Base-by-base conservation (phyloP, 2,329 filamentous ascomycete genomes). In the Diaporthe vaccinii region DNA sequence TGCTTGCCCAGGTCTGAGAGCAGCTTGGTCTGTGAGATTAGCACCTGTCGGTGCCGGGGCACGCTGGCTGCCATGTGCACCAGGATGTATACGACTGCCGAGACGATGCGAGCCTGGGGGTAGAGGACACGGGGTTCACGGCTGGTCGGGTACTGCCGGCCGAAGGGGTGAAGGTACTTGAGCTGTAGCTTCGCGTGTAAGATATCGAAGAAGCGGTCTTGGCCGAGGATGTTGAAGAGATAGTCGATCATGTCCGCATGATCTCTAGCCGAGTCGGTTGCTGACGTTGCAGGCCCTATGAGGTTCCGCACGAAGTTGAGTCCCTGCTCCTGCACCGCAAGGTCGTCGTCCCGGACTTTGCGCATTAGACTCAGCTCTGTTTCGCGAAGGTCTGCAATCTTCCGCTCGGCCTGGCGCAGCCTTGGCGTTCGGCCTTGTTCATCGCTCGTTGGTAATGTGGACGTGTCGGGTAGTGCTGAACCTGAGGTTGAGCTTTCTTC, bases 251-350 rank as follows among this genome's bases (percentile, higher is more conserved):
- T 96, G 73, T 92, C 90, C 3, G 89, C 87, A 39, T 89, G 90
- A 75, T 90, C 89, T 70, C 83, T 82, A 9, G 86, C 82, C 20
- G 84, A 84, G 22, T 90, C 84, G 86, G 91, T 76, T 83, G 87
- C 78, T 84, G 88, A 78, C 83, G 91, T 79, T 68, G 92, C 91
- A 74, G 71, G 76, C n/a, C 93, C 93, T 78, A 98, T 94, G 44
- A 98, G 87, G 83, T 99, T 99, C 73, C 96, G 91, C 77, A 99
- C 91, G 79, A 98, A 93, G 79, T 97, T 93, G 25, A 98, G 90
- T 0, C 93, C 94, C 84, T 98, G 96, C 82, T 98, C 95, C 84
- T 98, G 96, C 39, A 98, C 94, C 2, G 93, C 92, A 51, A 96
- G 88, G 78, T 97, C 94, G 78, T 98, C 94, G 78, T 92, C 92